Base-by-base conservation (phyloP, 257 asterid genomes). In the Solanum commersonii region DNA sequence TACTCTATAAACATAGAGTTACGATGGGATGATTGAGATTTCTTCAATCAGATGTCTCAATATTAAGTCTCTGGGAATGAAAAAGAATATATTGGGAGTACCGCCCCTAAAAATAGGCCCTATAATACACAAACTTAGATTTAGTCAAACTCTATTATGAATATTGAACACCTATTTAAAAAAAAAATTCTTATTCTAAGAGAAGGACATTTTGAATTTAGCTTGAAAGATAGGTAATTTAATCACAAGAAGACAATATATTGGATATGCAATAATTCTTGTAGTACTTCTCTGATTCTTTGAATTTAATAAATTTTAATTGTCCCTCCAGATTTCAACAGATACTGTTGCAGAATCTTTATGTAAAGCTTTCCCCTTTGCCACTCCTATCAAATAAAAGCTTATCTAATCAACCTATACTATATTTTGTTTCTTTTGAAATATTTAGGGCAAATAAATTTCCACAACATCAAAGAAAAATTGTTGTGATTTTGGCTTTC, bases 381-480 rank as follows among this genome's bases (percentile, higher is more conserved):
- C 84, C 65, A 78, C 84, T 79, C 65, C 56, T 44, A 27, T 79
- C 84, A 42, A 79, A 79, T 42, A 79, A 79, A 79, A 42, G 63
- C 84, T 79, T 79, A 79, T 79, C 40, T 44, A 79, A 42, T 79
- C 67, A 79, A 27, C 84, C 38, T 79, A 79, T 79, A 44, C 38
- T 25, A 79, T 77, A 40, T 40, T 79, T 79, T 79, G 84, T 27
- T 79, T 46, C 67, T 44, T 79, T 79, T 27, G 67, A n/a, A n/a
- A 42, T 44, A 44, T 79, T 79, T 44, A 79, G 40, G 67, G 38
- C 9, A 79, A 79, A 79, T 44, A 79, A 79, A 79, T 42, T 15
- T 79, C 2, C 65, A 44, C 15, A 42, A 16, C 2, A 27, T 79
- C n/a, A 79, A 44, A 79, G 38, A 25, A 14, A 12, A 4, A 35